These are phyloP conservation scores for Dovyalis caffra DNA, from an alignment of 345 rosid species.

Conservation along the genomic window DNA sequence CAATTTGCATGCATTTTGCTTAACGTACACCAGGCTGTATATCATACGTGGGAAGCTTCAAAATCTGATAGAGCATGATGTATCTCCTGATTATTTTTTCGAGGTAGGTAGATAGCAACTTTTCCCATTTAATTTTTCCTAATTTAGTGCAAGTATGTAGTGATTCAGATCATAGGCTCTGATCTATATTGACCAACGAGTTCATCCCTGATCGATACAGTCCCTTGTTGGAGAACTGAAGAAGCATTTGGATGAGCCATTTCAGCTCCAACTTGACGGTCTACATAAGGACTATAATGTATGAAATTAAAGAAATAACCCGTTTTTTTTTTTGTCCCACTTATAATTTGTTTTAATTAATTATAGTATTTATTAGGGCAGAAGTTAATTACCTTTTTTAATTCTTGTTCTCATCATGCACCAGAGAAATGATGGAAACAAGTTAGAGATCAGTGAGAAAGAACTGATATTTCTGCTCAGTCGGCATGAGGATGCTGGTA, in stretches of 20 bases:
- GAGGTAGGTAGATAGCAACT: constrained; percentile 22
- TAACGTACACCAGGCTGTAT: constrained; percentile 40
- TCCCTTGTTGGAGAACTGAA: constrained; percentile 46
- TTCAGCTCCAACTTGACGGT: constrained; percentile 33
- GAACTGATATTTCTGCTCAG: neutral
- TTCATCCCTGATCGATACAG: constrained; percentile 31
- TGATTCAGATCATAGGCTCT: neutral
- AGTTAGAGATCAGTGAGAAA: constrained; percentile 19
- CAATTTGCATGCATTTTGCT: neutral
- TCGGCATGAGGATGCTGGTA: constrained; percentile 30
- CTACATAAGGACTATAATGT: constrained; percentile 45
- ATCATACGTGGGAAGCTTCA: constrained; percentile 53
- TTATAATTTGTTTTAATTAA: neutral
- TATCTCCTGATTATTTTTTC: constrained; percentile 46
- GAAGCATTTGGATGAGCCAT: constrained; percentile 34
- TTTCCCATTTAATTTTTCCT: too few relatives aligned
- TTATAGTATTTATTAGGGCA: too few relatives aligned
- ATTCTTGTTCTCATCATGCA: neutral
- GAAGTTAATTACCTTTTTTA: too few relatives aligned
- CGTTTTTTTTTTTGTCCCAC: neutral
- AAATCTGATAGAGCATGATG: constrained; percentile 53
- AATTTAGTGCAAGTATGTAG: too few relatives aligned
- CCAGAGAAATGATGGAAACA: constrained; percentile 29
- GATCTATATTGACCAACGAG: neutral
- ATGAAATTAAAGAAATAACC: constrained; percentile 1